A percentile compares a stretch with the other conserved stretches of the same genome.
These are phyloP conservation scores for Leccinum subfulvum DNA, from an alignment of 1,284 basidiomycete genomes.

Conservation along the genomic window DNA sequence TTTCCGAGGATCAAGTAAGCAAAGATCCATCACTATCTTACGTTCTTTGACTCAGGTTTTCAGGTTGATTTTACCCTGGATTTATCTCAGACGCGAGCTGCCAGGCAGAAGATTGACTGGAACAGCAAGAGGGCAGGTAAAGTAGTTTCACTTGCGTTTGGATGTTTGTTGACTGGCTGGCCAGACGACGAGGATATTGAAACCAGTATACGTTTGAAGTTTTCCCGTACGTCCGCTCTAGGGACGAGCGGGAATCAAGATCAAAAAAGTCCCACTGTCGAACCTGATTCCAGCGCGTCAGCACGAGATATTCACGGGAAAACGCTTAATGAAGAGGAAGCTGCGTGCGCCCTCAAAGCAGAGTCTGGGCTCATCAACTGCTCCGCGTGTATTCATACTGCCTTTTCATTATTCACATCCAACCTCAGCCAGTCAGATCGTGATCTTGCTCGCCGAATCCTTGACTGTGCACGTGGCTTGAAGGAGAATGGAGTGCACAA, in stretches of 20 bases:
- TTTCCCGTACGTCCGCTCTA: slow-evolving; percentile 26
- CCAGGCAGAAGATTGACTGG: slow-evolving; percentile 63
- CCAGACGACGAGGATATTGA: slow-evolving; percentile 83
- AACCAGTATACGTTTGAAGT: slow-evolving; percentile 54
- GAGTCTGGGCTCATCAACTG: slow-evolving; percentile 56
- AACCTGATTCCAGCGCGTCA: slow-evolving; percentile 7
- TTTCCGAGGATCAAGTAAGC: slow-evolving; percentile 65
- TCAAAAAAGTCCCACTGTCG: slow-evolving; percentile 17
- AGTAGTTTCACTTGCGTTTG: slow-evolving; percentile 18
- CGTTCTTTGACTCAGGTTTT: not conserved
- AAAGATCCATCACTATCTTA: not conserved
- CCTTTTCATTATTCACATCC: slow-evolving; percentile 38
- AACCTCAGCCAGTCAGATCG: slow-evolving; percentile 37
- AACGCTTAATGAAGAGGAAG: slow-evolving; percentile 41
- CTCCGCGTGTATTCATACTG: slow-evolving; percentile 50
- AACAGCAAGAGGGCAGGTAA: slow-evolving; percentile 83
- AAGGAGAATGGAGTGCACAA: slow-evolving; percentile 50
- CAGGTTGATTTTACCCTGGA: slow-evolving; percentile 71
- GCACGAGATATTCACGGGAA: slow-evolving; percentile 42
- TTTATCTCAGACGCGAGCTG: slow-evolving; percentile 53
- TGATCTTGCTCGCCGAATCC: slow-evolving; percentile 37
- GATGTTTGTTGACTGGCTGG: slow-evolving; percentile 3
- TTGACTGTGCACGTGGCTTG: slow-evolving; percentile 42
- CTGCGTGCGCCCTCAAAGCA: slow-evolving; percentile 48
- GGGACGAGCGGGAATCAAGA: slow-evolving; percentile 17